phyloP scores from a whole-genome alignment of 306 rosid species.

The Cucurbita argyrosperma region DNA sequence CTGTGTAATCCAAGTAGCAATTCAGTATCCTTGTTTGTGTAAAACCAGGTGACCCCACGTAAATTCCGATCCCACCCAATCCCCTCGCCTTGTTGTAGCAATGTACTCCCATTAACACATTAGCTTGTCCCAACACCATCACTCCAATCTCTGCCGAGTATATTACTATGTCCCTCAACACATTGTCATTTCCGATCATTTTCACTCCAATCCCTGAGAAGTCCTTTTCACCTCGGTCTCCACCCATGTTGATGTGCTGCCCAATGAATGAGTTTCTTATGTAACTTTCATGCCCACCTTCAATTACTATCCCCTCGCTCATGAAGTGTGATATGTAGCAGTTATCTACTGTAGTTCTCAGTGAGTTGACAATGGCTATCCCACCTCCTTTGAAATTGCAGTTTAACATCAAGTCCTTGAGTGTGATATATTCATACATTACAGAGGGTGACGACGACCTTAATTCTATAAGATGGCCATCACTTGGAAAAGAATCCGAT shows the following conservation, averaged over 20 bases:
- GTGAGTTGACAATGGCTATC: slow-evolving; percentile 16
- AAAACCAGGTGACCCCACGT: slow-evolving; percentile 20
- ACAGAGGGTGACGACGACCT: slow-evolving; percentile 2
- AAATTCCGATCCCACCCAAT: slow-evolving; percentile 26
- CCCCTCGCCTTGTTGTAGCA: slow-evolving; percentile 28
- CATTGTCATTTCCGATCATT: slow-evolving; percentile 23
- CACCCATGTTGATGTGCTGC: slow-evolving; percentile 22
- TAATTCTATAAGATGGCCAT: slow-evolving; percentile 25
- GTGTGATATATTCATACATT: slow-evolving; percentile 17
- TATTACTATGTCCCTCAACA: slow-evolving; percentile 21
- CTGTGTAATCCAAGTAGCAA: slow-evolving; percentile 25
- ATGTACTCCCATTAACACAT: slow-evolving; percentile 24
- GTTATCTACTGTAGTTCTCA: slow-evolving; percentile 25
- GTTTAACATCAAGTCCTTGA: slow-evolving; percentile 29
- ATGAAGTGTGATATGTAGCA: slow-evolving; percentile 29
- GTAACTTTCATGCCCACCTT: slow-evolving; percentile 25
- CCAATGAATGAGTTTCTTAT: slow-evolving; percentile 26
- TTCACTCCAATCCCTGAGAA: slow-evolving; percentile 27
- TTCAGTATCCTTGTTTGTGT: slow-evolving; percentile 24
- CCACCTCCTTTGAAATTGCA: slow-evolving; percentile 33
- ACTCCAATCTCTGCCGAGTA: slow-evolving; percentile 23
- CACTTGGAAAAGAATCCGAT: slow-evolving; percentile 13
- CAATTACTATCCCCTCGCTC: slow-evolving; percentile 13
- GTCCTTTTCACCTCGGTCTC: slow-evolving; percentile 16
- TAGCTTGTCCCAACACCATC: slow-evolving; percentile 26